These are phyloP conservation scores for Aspergillus transmontanensis DNA, from an alignment of 2,329 filamentous ascomycete genomes.

Conservation along the genomic window DNA sequence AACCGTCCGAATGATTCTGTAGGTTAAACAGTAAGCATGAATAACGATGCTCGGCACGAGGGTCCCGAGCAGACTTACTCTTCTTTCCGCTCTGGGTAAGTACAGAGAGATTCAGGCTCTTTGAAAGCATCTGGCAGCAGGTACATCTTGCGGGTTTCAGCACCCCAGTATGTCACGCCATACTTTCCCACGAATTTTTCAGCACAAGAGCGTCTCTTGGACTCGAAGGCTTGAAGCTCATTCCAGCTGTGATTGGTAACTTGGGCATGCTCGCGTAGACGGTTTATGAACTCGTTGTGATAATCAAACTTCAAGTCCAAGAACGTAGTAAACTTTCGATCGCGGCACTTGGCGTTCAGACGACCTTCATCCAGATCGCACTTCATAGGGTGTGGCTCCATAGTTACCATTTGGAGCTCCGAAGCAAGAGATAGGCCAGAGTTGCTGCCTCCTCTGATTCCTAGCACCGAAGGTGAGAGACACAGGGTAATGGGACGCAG, in stretches of 20 bases:
- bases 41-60: not conserved
- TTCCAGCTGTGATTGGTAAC: slow-evolving; percentile 13
- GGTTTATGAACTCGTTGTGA: slow-evolving; percentile 18
- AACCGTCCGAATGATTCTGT: slow-evolving; percentile 19
- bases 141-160: slow-evolving; percentile 18
- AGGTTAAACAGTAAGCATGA: not conserved
- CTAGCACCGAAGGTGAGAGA: not conserved
- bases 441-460: not conserved
- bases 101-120: slow-evolving; percentile 14
- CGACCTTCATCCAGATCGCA: slow-evolving; percentile 15
- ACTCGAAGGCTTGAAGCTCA: slow-evolving; percentile 9
- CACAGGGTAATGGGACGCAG: not conserved
- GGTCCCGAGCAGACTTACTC: slow-evolving; percentile 19
- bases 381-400: slow-evolving; percentile 14
- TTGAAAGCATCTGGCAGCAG: slow-evolving; percentile 22
- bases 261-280: slow-evolving; percentile 16
- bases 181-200: slow-evolving; percentile 19
- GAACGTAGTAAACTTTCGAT: slow-evolving; percentile 25
- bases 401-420: not conserved
- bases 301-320: slow-evolving; percentile 24
- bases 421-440: not conserved
- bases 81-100: slow-evolving; percentile 21
- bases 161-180: slow-evolving; percentile 28
- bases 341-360: slow-evolving; percentile 14
- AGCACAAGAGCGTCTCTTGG: slow-evolving; percentile 16